These are phyloP conservation scores for Aspergillus sp. DNA, from an alignment of 2,329 filamentous ascomycete species.

Conservation along the genomic window DNA sequence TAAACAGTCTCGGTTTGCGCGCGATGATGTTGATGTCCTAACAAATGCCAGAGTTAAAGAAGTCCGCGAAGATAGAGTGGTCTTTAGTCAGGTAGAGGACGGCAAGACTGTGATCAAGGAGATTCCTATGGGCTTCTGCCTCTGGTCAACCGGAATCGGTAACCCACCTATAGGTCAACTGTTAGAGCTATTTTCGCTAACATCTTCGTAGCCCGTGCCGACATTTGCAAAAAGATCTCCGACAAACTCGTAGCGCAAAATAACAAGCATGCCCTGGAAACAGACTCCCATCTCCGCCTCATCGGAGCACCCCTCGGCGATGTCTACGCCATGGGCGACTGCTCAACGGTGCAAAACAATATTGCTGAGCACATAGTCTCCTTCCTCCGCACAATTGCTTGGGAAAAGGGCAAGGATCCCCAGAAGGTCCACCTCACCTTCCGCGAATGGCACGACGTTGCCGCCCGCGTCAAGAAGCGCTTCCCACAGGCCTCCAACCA, in stretches of 20 bases:
- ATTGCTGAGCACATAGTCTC: slow-evolving; percentile 86
- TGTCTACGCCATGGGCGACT: slow-evolving; percentile 96
- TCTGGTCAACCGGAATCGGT: slow-evolving; percentile 94
- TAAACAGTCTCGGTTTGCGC: slow-evolving; percentile 72
- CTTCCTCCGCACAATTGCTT: slow-evolving; percentile 87
- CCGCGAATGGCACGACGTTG: slow-evolving; percentile 83
- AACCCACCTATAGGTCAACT: slow-evolving; percentile 27
- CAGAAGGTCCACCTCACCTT: slow-evolving; percentile 87
- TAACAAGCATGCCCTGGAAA: slow-evolving; percentile 91
- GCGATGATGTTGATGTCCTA: slow-evolving; percentile 87
- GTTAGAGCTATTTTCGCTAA: slow-evolving; percentile 15
- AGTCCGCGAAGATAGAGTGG: slow-evolving; percentile 78
- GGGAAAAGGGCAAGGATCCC: slow-evolving; percentile 88
- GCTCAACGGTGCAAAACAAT: slow-evolving; percentile 96
- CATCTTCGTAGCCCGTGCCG: slow-evolving; percentile 65
- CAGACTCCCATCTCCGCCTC: slow-evolving; percentile 87
- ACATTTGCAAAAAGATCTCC: slow-evolving; percentile 76
- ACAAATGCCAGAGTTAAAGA: slow-evolving; percentile 94
- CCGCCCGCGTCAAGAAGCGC: slow-evolving; percentile 78
- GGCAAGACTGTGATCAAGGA: slow-evolving; percentile 84
- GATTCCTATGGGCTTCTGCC: slow-evolving; percentile 90
- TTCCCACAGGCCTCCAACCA: slow-evolving; percentile 92
- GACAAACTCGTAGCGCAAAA: slow-evolving; percentile 78
- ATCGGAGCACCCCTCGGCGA: slow-evolving; percentile 89
- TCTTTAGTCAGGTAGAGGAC: slow-evolving; percentile 83